A percentile compares a stretch with the other conserved stretches of the same genome.
Conservation (phyloP, 164 flowering plant species). For the Chloranthus sessilifolius region DNA sequence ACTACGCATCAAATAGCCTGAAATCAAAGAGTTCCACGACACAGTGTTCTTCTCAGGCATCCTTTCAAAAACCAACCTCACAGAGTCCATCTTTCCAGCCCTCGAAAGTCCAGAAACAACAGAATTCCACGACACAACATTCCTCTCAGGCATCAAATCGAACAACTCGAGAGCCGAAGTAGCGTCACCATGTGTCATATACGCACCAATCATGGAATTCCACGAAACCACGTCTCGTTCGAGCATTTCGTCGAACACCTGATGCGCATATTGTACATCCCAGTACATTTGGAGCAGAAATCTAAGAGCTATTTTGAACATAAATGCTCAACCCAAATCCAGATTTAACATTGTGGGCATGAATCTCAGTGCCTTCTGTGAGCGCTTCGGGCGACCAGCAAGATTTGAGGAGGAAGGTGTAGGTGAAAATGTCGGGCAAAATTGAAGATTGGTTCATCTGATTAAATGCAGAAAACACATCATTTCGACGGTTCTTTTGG, state of each 20-base stretch:
- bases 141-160: constrained; percentile 38
- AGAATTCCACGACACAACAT: constrained; percentile 44
- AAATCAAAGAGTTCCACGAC: constrained; percentile 41
- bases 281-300: constrained; percentile 34
- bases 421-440: constrained; percentile 33
- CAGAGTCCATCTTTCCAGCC: constrained; percentile 31
- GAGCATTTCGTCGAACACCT: constrained; percentile 32
- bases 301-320: constrained; percentile 39
- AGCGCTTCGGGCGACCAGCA: constrained; percentile 18
- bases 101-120: constrained; percentile 34
- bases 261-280: constrained; percentile 25
- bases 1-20: constrained; percentile 31
- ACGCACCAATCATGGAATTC: constrained; percentile 41
- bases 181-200: constrained; percentile 27
- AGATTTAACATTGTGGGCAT: constrained; percentile 30
- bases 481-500: constrained; percentile 15
- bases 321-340: constrained; percentile 34
- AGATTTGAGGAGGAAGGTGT: constrained; percentile 37
- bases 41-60: constrained; percentile 34
- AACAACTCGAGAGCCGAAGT: constrained; percentile 28
- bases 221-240: constrained; percentile 35
- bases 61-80: constrained; percentile 26
- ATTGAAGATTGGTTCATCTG: constrained; percentile 22
- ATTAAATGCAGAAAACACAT: constrained; percentile 23
- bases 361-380: constrained; percentile 28